Evolutionary conservation across 306 rosid species (phyloP).

Genomic region (Cicer pinnatifidum): DNA sequence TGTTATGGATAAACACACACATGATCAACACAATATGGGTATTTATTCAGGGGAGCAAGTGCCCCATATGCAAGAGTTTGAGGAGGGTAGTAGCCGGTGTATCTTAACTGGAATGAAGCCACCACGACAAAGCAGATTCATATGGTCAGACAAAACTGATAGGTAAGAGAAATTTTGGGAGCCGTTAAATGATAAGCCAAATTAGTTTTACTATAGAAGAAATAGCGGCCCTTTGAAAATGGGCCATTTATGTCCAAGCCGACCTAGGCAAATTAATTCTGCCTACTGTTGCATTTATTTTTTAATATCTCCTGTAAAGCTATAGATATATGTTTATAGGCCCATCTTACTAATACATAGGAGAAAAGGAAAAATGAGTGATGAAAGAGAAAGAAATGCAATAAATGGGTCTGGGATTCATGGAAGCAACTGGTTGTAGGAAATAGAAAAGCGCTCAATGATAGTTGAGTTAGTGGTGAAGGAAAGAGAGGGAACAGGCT

Average conservation of each 20-base stretch:
- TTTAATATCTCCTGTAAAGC: constrained; percentile 1
- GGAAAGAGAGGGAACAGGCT: neutral
- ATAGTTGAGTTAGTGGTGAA: neutral
- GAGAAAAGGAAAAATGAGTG: neutral
- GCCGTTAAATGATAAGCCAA: constrained; percentile 26
- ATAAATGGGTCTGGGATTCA: neutral
- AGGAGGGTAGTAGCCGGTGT: constrained; percentile 51
- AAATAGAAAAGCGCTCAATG: neutral
- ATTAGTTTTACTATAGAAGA: constrained; percentile 21
- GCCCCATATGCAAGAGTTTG: constrained; percentile 48
- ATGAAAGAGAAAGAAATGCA: neutral
- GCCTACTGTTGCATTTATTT: constrained; percentile 31
- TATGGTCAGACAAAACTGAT: constrained; percentile 88
- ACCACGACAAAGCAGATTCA: constrained; percentile 70
- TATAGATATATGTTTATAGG: constrained; percentile 3
- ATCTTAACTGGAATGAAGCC: constrained; percentile 62
- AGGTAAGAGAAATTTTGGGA: constrained; percentile 59
- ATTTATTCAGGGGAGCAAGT: constrained; percentile 48
- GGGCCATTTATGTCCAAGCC: constrained; percentile 38
- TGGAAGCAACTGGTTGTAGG: neutral
- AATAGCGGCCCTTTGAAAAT: constrained; percentile 39
- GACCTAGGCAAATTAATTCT: constrained; percentile 28
- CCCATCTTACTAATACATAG: neutral
- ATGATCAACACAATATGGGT: constrained; percentile 49
- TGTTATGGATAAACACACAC: constrained; percentile 45